Evolutionary conservation across 2,329 filamentous ascomycete genomes (phyloP), one percentile per base, ranked within the genome.

Genomic region (Cladosporium sphaerospermum): DNA sequence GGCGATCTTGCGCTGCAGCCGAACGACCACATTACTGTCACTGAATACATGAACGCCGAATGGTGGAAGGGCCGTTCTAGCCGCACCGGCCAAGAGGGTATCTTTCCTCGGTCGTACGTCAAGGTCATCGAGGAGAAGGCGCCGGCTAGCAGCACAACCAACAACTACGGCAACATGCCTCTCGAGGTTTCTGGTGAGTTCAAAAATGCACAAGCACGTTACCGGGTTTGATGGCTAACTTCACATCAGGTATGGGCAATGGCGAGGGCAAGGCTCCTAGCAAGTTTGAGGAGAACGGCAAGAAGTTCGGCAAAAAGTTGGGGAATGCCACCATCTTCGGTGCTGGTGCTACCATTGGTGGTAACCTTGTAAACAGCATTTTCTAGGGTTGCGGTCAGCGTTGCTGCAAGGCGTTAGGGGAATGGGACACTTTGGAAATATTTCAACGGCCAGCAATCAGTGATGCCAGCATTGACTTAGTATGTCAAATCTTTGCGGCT

Each of bases 251-350:
- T 9, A 51, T 51, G 48, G 58, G 73, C 68, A 55, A 75, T 72
- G 61, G 73, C 69, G 62, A 73, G 33, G 73, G 73, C 10, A 76
- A 75, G 33, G 74, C 75, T 41, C 76, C 74, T 8, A 77, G 76
- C 67, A 93, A 93, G 75, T 75, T 84, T 13, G 79, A 83, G 58
- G 79, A 89, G 71, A 81, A 46, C 23, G 90, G 89, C 53, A 96
- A 96, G 83, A 96, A 96, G 75, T 88, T 96, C 71, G 91, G 92
- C 61, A 95, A 95, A 82, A 97, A 96, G 78, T 39, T 92, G 65
- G 92, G 92, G 33, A 85, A 85, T 68, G 82, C 82, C 42, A 89
- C 90, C 28, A 89, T 96, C 61, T 95, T 95, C 64, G 92, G 92
- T 69, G 92, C 92, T 45, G 91, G 92, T 71, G 91, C 92, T 45